These are phyloP conservation scores for Sugiyamaella novakii DNA, from an alignment of 1,139 yeast species.

Conservation along the genomic window DNA sequence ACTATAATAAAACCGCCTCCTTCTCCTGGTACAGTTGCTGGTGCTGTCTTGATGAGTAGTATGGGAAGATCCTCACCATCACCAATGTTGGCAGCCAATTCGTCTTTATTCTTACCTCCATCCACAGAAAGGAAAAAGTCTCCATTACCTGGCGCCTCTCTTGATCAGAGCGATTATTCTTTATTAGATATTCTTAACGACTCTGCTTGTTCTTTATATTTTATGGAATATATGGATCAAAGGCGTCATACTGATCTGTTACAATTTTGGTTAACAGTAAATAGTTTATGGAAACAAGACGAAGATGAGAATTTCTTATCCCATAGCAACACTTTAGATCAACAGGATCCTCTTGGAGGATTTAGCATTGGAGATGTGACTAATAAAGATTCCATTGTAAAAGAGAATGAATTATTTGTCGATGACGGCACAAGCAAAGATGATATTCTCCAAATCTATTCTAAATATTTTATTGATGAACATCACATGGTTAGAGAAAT, in stretches of 20 bases:
- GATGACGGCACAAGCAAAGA: constrained; percentile 24
- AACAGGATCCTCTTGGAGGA: constrained; percentile 37
- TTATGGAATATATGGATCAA: constrained; percentile 59
- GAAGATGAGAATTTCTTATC: constrained; percentile 46
- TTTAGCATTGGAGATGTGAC: constrained; percentile 27
- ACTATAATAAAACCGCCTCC: constrained; percentile 3
- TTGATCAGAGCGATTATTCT: constrained; percentile 36
- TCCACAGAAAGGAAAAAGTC: background rate
- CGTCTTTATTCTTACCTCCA: background rate
- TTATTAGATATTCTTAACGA: constrained; percentile 49
- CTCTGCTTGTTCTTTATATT: constrained; percentile 52
- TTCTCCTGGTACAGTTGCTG: constrained; percentile 4
- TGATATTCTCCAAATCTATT: constrained; percentile 48
- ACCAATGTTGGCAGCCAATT: constrained; percentile 3
- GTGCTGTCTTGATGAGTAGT: constrained; percentile 4
- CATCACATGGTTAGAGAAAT: constrained; percentile 25
- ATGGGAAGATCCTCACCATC: constrained; percentile 14
- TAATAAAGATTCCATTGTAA: constrained; percentile 21
- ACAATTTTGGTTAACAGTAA: constrained; percentile 69
- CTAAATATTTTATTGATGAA: constrained; percentile 45
- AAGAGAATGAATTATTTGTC: constrained; percentile 22
- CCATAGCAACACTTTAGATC: constrained; percentile 33
- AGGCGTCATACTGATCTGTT: constrained; percentile 47
- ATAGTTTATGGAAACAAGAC: constrained; percentile 69
- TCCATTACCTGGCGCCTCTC: background rate